Conservation (phyloP, 2,329 filamentous ascomycete genomes). For the Stylonectria norvegica region DNA sequence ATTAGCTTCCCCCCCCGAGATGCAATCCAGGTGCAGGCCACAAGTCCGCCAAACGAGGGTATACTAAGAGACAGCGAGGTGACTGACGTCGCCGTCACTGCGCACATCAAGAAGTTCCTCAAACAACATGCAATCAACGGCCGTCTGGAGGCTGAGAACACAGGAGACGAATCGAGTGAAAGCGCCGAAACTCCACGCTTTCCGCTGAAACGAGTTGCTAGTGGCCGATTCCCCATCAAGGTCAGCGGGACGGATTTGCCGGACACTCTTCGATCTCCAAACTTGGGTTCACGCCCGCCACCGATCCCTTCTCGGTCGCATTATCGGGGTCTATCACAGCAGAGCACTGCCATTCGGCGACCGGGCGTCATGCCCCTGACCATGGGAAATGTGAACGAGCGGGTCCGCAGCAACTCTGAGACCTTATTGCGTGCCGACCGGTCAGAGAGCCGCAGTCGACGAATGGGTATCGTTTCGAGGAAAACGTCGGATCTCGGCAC, state of each 20-base stretch:
- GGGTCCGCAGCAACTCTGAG: constrained; percentile 64
- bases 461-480: constrained; percentile 62
- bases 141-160: constrained; percentile 53
- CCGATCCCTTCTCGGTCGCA: constrained; percentile 76
- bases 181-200: constrained; percentile 76
- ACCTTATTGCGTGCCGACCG: constrained; percentile 53
- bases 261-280: constrained; percentile 63
- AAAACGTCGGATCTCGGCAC: constrained; percentile 60
- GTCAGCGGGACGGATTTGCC: constrained; percentile 70
- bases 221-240: constrained; percentile 65
- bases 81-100: constrained; percentile 56
- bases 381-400: constrained; percentile 67
- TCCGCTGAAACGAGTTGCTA: constrained; percentile 58
- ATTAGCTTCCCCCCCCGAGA: constrained; percentile 75
- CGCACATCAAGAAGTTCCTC: constrained; percentile 60
- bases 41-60: constrained; percentile 54
- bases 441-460: constrained; percentile 53
- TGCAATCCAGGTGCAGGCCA: constrained; percentile 58
- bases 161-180: constrained; percentile 65
- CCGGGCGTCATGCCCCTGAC: constrained; percentile 70
- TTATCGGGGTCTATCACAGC: constrained; percentile 70
- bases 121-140: constrained; percentile 51
- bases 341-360: constrained; percentile 60
- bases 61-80: constrained; percentile 58
- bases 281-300: constrained; percentile 58